Percentiles rank a stretch among this genome's conserved stretches.
Conservation (phyloP, 2,329 filamentous ascomycete genomes). For the Ophiostoma quercus region DNA sequence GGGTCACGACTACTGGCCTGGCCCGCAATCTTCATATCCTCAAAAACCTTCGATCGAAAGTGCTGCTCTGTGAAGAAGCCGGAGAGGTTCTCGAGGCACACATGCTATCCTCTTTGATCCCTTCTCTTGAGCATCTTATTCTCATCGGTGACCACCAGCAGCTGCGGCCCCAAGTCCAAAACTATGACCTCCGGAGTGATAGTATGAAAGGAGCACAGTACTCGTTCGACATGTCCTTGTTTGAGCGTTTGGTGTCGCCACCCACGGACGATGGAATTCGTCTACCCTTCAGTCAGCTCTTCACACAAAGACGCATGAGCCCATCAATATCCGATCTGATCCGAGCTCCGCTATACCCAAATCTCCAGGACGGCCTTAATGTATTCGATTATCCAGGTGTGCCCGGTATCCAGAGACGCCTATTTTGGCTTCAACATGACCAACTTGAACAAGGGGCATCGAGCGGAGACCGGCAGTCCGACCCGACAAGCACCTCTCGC, state of each 20-base stretch:
- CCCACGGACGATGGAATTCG: constrained; percentile 4
- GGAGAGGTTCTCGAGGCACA: constrained; percentile 64
- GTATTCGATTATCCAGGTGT: constrained; percentile 44
- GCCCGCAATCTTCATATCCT: constrained; percentile 49
- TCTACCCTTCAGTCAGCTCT: constrained; percentile 39
- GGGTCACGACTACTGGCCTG: constrained; percentile 56
- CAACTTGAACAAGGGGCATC: constrained; percentile 40
- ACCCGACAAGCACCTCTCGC: constrained; percentile 39
- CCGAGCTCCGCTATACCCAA: constrained; percentile 51
- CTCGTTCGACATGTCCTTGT: constrained; percentile 55
- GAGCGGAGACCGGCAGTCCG: constrained; percentile 30
- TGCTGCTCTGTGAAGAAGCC: constrained; percentile 63
- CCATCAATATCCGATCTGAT: constrained; percentile 57
- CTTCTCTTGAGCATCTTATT: constrained; percentile 56
- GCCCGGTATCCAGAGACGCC: constrained; percentile 46
- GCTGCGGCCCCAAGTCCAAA: constrained; percentile 54
- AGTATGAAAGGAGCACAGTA: constrained; percentile 45
- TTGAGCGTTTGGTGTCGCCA: constrained; percentile 45
- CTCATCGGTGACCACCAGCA: constrained; percentile 61
- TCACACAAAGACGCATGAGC: constrained; percentile 61
- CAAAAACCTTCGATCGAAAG: constrained; percentile 46
- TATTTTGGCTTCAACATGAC: constrained; percentile 60
- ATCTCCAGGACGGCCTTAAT: constrained; percentile 46
- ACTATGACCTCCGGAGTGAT: constrained; percentile 49
- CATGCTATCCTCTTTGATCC: constrained; percentile 53